Evolutionary conservation across 2,329 filamentous ascomycete genomes (phyloP).

Genomic region (Colletotrichum sp.): DNA sequence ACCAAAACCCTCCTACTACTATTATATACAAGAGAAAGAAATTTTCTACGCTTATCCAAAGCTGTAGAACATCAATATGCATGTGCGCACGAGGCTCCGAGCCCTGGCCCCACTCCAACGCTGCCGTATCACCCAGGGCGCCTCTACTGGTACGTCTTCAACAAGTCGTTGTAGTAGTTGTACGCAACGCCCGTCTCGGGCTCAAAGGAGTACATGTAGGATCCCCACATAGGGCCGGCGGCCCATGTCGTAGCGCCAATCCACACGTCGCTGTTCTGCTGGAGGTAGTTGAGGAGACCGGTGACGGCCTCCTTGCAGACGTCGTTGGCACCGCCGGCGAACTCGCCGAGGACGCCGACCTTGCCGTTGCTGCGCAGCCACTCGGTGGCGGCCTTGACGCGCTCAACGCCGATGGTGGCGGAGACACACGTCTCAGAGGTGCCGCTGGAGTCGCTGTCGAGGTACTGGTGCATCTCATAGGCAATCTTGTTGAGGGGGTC

Average conservation of each 20-base stretch:
- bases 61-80: background rate
- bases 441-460: slow-evolving; percentile 52
- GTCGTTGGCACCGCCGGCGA: slow-evolving; percentile 50
- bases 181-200: slow-evolving; percentile 40
- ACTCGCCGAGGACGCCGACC: slow-evolving; percentile 54
- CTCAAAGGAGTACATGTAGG: slow-evolving; percentile 44
- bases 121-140: fast-evolving
- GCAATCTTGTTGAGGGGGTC: slow-evolving; percentile 48
- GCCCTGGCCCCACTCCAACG: background rate
- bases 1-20: background rate
- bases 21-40: background rate
- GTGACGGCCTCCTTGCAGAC: slow-evolving; percentile 51
- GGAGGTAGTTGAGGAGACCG: slow-evolving; percentile 51
- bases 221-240: slow-evolving; percentile 57
- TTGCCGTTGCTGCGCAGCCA: slow-evolving; percentile 56
- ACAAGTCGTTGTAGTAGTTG: slow-evolving; percentile 22
- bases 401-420: slow-evolving; percentile 45
- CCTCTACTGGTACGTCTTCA: slow-evolving; percentile 15
- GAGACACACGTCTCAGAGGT: slow-evolving; percentile 46
- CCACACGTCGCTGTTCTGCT: slow-evolving; percentile 57
- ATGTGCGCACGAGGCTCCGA: background rate
- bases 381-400: slow-evolving; percentile 44
- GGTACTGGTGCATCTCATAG: slow-evolving; percentile 59
- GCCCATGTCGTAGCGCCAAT: slow-evolving; percentile 50
- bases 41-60: background rate